phyloP scores from a whole-genome alignment of 345 rosid genomes.

The Populus euphratica region DNA sequence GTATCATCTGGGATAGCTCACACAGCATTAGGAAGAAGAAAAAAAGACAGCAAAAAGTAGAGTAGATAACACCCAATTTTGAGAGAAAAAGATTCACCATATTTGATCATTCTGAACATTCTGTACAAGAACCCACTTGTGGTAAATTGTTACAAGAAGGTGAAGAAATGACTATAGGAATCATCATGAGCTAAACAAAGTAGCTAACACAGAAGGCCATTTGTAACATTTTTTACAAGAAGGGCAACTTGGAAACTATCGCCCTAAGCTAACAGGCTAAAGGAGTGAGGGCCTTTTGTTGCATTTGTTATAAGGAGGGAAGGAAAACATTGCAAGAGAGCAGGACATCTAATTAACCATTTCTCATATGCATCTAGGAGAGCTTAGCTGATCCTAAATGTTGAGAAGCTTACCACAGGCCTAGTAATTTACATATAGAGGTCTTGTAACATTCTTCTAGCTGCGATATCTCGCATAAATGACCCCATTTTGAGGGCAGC shows the following conservation, averaged over 20 bases:
- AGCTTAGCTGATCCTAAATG: conserved; percentile 7
- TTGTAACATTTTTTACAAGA: not conserved
- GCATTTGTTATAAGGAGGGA: not conserved
- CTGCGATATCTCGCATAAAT: conserved; percentile 27
- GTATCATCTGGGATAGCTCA: too few relatives aligned
- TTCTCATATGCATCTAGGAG: conserved; percentile 14
- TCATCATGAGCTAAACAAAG: not conserved
- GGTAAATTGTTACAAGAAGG: not conserved
- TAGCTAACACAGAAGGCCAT: not conserved
- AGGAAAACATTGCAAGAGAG: not conserved
- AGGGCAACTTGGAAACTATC: not conserved
- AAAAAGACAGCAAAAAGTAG: not conserved
- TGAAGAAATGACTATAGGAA: not conserved
- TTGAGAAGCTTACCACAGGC: conserved; percentile 19
- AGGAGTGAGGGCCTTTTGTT: not conserved
- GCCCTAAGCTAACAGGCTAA: not conserved
- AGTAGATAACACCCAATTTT: not conserved
- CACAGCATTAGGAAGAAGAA: too few relatives aligned
- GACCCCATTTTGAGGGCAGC: conserved; percentile 48
- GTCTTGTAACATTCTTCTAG: conserved; percentile 27
- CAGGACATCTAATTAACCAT: not conserved
- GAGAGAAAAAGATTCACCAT: not conserved
- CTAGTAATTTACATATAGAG: conserved; percentile 17
- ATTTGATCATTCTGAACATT: not conserved
- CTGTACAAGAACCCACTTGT: not conserved